phyloP scores from a whole-genome alignment of 1,139 yeast species.

The Hyphopichia buzzinii region DNA sequence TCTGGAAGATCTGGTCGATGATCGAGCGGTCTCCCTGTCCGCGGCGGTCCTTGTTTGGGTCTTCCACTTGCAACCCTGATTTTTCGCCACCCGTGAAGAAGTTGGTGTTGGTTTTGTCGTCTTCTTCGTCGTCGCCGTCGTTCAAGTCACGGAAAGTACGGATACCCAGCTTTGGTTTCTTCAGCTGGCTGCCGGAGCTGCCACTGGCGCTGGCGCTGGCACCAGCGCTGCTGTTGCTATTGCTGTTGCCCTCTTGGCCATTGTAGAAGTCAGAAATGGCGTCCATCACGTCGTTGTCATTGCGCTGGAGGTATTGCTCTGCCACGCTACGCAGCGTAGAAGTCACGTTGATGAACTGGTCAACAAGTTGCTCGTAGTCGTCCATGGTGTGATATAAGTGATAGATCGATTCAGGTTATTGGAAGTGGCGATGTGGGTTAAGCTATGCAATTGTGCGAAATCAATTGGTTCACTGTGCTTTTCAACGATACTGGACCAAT shows the following conservation, averaged over 20 bases:
- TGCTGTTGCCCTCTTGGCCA: conserved; percentile 9
- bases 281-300: conserved; percentile 34
- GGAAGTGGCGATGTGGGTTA: too few relatives aligned
- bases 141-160: conserved; percentile 54
- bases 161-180: conserved; percentile 22
- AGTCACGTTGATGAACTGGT: conserved; percentile 51
- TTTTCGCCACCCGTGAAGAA: conserved; percentile 96
- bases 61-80: conserved; percentile 90
- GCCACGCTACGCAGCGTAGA: conserved; percentile 39
- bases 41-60: conserved; percentile 60
- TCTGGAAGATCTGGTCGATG: conserved; percentile 45
- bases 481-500: too few relatives aligned
- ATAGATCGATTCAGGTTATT: too few relatives aligned
- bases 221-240: conserved; percentile 3
- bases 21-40: conserved; percentile 56
- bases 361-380: conserved; percentile 27
- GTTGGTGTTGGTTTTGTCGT: conserved; percentile 66
- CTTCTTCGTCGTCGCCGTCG: conserved; percentile 50
- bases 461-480: too few relatives aligned
- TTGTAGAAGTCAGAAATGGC: conserved; percentile 47
- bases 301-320: conserved; percentile 41
- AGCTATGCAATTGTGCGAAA: too few relatives aligned
- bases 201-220: conserved; percentile 3
- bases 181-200: conserved; percentile 3
- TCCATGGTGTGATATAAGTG: background rate